A percentile compares a stretch with the other conserved stretches of the same genome.
These are phyloP conservation scores for Escovopsis sp. DNA, from an alignment of 2,329 filamentous ascomycete genomes.

Conservation along the genomic window DNA sequence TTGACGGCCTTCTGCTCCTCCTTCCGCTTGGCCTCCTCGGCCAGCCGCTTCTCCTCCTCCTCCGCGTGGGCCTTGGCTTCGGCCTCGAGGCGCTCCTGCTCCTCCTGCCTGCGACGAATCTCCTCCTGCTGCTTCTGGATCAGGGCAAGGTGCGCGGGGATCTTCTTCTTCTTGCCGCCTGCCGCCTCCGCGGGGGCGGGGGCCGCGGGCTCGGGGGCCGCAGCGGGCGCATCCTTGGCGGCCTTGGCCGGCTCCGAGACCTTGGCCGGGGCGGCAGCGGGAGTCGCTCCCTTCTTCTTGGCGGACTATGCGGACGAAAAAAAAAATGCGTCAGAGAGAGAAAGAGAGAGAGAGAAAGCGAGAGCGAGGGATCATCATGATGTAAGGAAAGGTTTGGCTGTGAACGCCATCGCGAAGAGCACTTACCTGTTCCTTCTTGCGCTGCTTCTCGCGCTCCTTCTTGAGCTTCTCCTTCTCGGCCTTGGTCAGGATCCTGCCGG, in stretches of 20 bases:
- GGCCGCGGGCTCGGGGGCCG: slow-evolving; percentile 25
- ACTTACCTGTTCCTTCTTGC: slow-evolving; percentile 88
- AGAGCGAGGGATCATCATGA: too few relatives aligned
- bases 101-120: slow-evolving; percentile 49
- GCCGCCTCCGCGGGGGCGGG: slow-evolving; percentile 28
- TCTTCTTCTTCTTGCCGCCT: slow-evolving; percentile 73
- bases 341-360: background rate
- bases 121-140: slow-evolving; percentile 77
- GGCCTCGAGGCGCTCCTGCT: slow-evolving; percentile 42
- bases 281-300: slow-evolving; percentile 56
- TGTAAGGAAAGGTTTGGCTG: background rate
- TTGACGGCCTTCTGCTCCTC: slow-evolving; percentile 63
- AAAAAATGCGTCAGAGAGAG: slow-evolving; percentile 5
- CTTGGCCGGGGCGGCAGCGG: slow-evolving; percentile 19
- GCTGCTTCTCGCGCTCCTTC: slow-evolving; percentile 96
- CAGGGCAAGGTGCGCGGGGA: slow-evolving; percentile 57
- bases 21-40: slow-evolving; percentile 53
- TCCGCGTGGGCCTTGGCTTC: slow-evolving; percentile 52
- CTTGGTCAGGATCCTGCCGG: slow-evolving; percentile 74
- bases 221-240: slow-evolving; percentile 34
- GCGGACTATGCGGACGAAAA: slow-evolving; percentile 37
- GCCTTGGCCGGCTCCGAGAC: slow-evolving; percentile 17
- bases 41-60: slow-evolving; percentile 48
- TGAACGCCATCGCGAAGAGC: background rate
- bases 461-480: slow-evolving; percentile 97